phyloP scores from a whole-genome alignment of 495 filamentous ascomycete species.

The Penicillium robsamsonii region DNA sequence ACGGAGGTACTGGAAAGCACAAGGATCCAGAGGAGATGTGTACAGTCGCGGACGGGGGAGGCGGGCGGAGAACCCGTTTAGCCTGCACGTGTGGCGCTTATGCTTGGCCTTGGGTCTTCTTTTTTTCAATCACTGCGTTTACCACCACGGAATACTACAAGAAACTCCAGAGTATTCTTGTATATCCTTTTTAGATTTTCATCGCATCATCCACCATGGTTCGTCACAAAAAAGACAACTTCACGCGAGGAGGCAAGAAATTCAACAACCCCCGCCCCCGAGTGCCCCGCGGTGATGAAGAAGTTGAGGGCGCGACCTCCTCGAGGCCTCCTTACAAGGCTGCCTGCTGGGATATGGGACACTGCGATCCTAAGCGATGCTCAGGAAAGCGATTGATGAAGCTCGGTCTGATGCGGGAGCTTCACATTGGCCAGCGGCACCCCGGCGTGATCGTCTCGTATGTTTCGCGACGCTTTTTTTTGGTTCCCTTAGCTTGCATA shows the following conservation, averaged over 20 bases:
- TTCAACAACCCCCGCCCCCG: conserved; percentile 50
- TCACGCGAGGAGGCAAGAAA: conserved; percentile 68
- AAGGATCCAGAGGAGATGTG: conserved; percentile 19
- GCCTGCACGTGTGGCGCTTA: conserved; percentile 34
- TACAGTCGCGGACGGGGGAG: conserved; percentile 18
- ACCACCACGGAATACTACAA: conserved; percentile 1
- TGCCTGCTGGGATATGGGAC: conserved; percentile 95
- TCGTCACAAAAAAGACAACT: conserved; percentile 90
- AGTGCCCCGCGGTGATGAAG: conserved; percentile 43
- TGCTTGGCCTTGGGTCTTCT: conserved; percentile 17
- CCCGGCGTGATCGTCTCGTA: conserved; percentile 86
- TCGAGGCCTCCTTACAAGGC: conserved; percentile 74
- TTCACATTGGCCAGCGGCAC: conserved; percentile 86
- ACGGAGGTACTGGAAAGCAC: conserved; percentile 15
- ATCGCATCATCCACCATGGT: conserved; percentile 56
- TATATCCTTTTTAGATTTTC: not conserved
- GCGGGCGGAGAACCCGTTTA: conserved; percentile 25
- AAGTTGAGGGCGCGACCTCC: conserved; percentile 28
- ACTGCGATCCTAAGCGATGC: conserved; percentile 96
- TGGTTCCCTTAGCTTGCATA: not conserved
- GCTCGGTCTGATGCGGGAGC: conserved; percentile 88
- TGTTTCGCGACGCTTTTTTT: conserved; percentile 20
- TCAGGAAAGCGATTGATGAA: conserved; percentile 92
- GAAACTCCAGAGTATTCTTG: not conserved
- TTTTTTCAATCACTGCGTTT: conserved; percentile 14